phyloP scores from a whole-genome alignment of 257 asterid genomes.

The Nyctanthes arbortristis region DNA sequence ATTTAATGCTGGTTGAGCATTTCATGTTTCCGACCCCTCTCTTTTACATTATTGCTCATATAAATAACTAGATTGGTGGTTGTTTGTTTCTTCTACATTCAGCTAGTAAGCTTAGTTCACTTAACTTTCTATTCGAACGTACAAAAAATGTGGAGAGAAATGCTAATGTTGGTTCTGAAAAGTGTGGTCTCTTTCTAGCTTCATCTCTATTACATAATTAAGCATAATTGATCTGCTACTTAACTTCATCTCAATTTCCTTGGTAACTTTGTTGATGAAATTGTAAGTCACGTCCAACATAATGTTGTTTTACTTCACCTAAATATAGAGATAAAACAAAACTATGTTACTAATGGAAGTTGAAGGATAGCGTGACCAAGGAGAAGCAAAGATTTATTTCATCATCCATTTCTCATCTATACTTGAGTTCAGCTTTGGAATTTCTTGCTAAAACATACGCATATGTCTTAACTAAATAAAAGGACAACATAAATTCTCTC shows the following conservation, averaged over 20 bases:
- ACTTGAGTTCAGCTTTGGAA: not conserved
- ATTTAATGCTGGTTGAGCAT: not conserved
- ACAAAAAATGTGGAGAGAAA: not conserved
- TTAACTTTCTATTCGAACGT: conserved; percentile 6
- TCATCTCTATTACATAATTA: not conserved
- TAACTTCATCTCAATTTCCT: not conserved
- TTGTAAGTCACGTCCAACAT: not conserved
- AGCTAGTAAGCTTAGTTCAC: not conserved
- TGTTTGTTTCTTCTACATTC: not conserved
- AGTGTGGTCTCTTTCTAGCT: not conserved
- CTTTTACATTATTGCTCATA: not conserved
- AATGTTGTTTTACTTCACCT: not conserved
- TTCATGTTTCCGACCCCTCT: not conserved
- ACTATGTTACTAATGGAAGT: not conserved
- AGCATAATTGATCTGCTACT: not conserved
- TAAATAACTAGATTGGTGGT: not conserved
- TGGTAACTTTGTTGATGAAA: not conserved
- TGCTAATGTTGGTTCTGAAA: not conserved
- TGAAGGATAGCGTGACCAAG: not conserved
- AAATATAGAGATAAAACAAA: not conserved
- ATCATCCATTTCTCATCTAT: not conserved
- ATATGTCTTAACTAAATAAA: not conserved
- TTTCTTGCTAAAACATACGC: not conserved
- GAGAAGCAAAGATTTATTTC: not conserved
- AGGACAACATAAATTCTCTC: not conserved